Evolutionary conservation across 2,329 filamentous ascomycete species (phyloP).

Genomic region (Waltergamsia citrina): DNA sequence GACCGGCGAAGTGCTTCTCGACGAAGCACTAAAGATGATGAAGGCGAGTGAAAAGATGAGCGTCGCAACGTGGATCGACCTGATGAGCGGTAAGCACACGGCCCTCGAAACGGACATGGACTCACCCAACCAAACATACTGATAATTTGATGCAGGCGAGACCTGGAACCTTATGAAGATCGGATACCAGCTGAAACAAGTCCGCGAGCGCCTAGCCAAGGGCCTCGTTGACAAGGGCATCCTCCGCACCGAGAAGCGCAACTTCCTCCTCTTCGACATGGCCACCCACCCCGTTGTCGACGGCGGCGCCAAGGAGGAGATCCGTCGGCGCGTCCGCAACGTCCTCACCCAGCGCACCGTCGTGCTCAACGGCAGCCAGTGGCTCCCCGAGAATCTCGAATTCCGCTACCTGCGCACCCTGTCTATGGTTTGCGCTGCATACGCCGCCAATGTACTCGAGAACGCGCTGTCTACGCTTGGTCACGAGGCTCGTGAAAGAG

Average conservation of each 20-base stretch:
- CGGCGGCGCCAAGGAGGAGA: constrained; percentile 94
- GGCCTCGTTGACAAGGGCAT: constrained; percentile 98
- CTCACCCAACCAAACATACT: neutral
- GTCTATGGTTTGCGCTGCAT: constrained; percentile 94
- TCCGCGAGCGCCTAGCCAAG: constrained; percentile 93
- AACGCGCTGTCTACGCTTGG: constrained; percentile 92
- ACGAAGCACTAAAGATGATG: constrained; percentile 99
- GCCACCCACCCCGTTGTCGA: constrained; percentile 96
- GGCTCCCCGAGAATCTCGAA: constrained; percentile 88
- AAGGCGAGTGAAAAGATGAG: constrained; percentile 99
- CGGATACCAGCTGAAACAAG: constrained; percentile 98
- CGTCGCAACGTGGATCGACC: constrained; percentile 96
- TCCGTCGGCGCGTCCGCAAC: constrained; percentile 83
- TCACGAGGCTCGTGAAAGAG: constrained; percentile 87
- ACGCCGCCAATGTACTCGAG: constrained; percentile 95
- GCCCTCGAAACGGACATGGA: neutral
- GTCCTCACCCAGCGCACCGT: constrained; percentile 91
- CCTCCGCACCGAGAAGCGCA: constrained; percentile 95
- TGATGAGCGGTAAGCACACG: constrained; percentile 80
- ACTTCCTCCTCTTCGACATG: constrained; percentile 99
- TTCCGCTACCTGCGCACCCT: constrained; percentile 90
- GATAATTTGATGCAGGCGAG: constrained; percentile 54
- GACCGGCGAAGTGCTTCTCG: constrained; percentile 92
- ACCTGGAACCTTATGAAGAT: constrained; percentile 99
- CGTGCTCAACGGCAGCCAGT: constrained; percentile 76